A percentile compares a stretch with the other conserved stretches of the same genome.
phyloP scores from a whole-genome alignment of 2,329 filamentous ascomycete species.

The Aaosphaeria pasadenensis region DNA sequence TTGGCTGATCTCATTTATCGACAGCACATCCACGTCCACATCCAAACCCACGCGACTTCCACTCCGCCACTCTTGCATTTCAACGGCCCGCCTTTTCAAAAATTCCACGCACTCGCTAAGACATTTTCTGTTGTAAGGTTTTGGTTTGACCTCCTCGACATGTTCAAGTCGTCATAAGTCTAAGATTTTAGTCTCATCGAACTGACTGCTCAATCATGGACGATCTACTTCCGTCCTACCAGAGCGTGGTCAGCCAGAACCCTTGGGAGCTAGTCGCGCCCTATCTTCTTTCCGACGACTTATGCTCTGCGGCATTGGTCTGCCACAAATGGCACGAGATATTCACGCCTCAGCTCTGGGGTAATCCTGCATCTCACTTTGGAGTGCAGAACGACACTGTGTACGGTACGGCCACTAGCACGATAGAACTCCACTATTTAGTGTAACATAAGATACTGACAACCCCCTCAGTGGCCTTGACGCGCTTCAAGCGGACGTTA shows the following conservation, averaged over 20 bases:
- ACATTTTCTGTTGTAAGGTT: background rate
- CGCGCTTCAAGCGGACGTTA: conserved; percentile 57
- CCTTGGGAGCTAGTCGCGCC: conserved; percentile 55
- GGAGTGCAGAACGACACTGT: conserved; percentile 59
- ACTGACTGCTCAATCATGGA: conserved; percentile 44
- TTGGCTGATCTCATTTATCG: background rate
- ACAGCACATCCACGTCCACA: background rate
- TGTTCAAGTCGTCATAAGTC: background rate
- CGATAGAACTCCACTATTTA: background rate
- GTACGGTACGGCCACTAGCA: conserved; percentile 42
- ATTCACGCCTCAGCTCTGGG: conserved; percentile 61
- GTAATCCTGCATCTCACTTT: conserved; percentile 61
- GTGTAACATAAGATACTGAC: too few relatives aligned
- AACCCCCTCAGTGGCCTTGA: conserved; percentile 50
- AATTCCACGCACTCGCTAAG: background rate
- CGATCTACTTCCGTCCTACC: conserved; percentile 58
- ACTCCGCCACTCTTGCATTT: background rate
- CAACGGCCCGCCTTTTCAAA: background rate
- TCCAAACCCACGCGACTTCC: background rate
- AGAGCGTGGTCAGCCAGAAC: conserved; percentile 54
- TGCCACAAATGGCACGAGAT: conserved; percentile 56
- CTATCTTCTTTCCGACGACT: conserved; percentile 55
- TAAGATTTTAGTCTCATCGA: background rate
- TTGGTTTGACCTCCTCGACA: background rate
- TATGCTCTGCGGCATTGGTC: conserved; percentile 56